Conservation (phyloP, 2,329 filamentous ascomycete species). For the Epichloe amarillans region DNA sequence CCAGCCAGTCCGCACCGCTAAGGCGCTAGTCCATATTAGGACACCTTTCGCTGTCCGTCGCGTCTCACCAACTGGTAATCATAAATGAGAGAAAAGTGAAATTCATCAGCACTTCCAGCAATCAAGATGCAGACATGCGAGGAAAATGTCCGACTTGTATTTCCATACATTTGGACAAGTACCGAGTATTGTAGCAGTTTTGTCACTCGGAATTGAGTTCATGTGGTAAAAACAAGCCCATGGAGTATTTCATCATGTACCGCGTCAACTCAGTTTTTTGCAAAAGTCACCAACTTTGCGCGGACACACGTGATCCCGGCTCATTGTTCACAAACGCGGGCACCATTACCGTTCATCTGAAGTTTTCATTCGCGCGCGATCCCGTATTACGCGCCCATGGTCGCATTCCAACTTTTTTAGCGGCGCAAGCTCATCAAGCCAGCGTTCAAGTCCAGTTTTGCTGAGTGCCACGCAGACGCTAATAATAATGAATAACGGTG, state of each 20-base stretch:
- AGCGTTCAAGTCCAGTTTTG: background rate
- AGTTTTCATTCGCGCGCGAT: too few relatives aligned
- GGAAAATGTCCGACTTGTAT: background rate
- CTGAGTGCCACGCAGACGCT: too few relatives aligned
- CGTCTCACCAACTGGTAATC: conserved; percentile 1
- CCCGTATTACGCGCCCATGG: background rate
- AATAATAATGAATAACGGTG: too few relatives aligned
- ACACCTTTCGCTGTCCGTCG: background rate
- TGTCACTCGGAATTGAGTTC: background rate
- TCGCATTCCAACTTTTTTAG: background rate
- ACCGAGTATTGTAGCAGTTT: too few relatives aligned
- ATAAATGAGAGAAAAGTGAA: background rate
- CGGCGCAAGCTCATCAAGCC: background rate
- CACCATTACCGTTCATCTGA: too few relatives aligned
- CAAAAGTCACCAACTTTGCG: background rate
- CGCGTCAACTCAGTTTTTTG: background rate
- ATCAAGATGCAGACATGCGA: background rate
- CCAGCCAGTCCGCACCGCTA: background rate
- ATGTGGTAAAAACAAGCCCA: background rate
- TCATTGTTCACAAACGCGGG: too few relatives aligned
- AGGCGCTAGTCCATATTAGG: background rate
- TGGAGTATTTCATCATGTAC: background rate
- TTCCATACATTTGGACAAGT: too few relatives aligned
- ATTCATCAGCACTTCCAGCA: background rate
- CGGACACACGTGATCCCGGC: conserved; percentile 2